Evolutionary conservation across 129 eudicot species (phyloP), one percentile per base, ranked within the genome.

Genomic region (Solidago caesia): DNA sequence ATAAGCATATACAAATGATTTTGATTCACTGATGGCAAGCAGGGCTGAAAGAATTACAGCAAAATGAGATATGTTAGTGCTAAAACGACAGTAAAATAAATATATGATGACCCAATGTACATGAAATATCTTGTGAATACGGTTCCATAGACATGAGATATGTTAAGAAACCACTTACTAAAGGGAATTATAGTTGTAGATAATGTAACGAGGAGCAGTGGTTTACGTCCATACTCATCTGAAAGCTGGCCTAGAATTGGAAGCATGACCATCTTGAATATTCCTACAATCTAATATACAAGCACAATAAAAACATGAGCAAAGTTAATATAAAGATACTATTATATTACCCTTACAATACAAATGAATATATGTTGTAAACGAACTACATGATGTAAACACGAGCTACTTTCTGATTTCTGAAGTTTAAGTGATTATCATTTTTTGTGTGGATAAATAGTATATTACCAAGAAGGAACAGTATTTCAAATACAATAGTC

Each of bases 191-290:
- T 84, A 8, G 90, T 84, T 21, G 98, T 92, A 0, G 98, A 92
- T 58, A 93, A 80, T 15, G 96, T 93, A 15, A 93, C 46, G 56
- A 93, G 92, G 39, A 93, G 98, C 57, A 93, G 81, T 5, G 98
- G 98, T 83, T 90, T 93, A 52, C 98, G 98, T 56, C 98, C 98
- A 52, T 88, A 78, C 26, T 93, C 98, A 72, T 93, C 98, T 12
- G 98, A 79, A 79, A 93, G 90, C 79, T 93, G 98, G 64, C 98
- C 98, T 39, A 93, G 74, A 64, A 93, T 80, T 16, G 98, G 98
- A 70, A 93, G 92, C 77, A 90, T 88, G 49, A 93, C 81, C 96
- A 93, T 90, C 85, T 93, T 93, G 87, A 89, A 93, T 44, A 93
- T 83, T 71, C 98, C 98, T 55, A 90, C 96, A 74, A 93, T 83